A percentile compares a stretch with the other conserved stretches of the same genome.
Evolutionary conservation across 164 flowering plant genomes (phyloP).

Genomic region (Warburgia ugandensis): DNA sequence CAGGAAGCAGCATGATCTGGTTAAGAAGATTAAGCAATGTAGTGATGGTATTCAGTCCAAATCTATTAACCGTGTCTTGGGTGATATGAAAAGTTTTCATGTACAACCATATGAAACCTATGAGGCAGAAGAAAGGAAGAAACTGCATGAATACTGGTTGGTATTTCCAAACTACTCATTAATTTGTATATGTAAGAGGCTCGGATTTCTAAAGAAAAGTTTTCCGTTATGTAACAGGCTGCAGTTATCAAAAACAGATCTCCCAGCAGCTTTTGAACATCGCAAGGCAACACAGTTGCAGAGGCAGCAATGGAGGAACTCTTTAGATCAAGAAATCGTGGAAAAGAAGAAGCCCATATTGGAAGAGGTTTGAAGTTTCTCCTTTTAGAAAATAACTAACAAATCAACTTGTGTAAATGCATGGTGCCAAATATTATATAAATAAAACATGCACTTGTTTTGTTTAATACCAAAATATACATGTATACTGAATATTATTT

Average conservation of each 20-base stretch:
- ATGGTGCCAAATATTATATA: background rate
- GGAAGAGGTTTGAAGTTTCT: constrained; percentile 32
- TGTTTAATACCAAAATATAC: too few relatives aligned
- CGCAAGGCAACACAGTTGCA: constrained; percentile 33
- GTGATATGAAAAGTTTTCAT: constrained; percentile 46
- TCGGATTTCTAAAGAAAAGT: background rate
- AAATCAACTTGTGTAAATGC: background rate
- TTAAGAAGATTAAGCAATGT: constrained; percentile 63
- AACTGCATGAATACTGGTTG: constrained; percentile 74
- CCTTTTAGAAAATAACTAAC: background rate
- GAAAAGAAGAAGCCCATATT: constrained; percentile 20
- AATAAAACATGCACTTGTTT: background rate
- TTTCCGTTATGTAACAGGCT: constrained; percentile 35
- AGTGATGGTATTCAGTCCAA: constrained; percentile 56
- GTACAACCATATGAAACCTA: constrained; percentile 67
- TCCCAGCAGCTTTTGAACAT: constrained; percentile 49
- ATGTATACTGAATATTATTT: too few relatives aligned
- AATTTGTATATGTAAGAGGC: background rate
- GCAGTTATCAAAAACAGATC: constrained; percentile 45
- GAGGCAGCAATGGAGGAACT: constrained; percentile 24
- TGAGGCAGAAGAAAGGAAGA: constrained; percentile 72
- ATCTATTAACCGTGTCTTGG: constrained; percentile 59
- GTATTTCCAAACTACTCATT: constrained; percentile 15
- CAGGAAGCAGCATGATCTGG: constrained; percentile 64
- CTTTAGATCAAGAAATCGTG: constrained; percentile 47